Conservation (phyloP, 2,329 filamentous ascomycete genomes). For the Phoma sp. region DNA sequence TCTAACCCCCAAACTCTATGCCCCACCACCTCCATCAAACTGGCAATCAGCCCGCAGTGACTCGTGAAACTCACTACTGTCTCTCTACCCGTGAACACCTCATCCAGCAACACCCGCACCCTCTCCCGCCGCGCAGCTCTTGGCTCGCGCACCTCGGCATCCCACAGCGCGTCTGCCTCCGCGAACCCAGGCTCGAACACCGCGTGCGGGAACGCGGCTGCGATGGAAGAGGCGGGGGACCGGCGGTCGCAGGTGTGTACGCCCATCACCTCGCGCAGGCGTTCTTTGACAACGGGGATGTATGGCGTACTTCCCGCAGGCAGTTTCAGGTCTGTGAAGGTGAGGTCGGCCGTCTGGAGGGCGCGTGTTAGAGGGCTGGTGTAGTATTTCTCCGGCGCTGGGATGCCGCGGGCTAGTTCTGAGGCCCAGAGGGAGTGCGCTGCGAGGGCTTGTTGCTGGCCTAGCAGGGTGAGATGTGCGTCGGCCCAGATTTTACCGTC, state of each 20-base stretch:
- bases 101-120: constrained; percentile 53
- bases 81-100: constrained; percentile 58
- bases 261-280: constrained; percentile 69
- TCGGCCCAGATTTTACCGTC: constrained; percentile 68
- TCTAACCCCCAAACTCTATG: constrained; percentile 66
- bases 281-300: constrained; percentile 66
- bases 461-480: constrained; percentile 64
- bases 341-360: constrained; percentile 66
- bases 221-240: constrained; percentile 59
- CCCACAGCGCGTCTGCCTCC: constrained; percentile 63
- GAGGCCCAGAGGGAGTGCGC: constrained; percentile 65
- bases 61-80: constrained; percentile 60
- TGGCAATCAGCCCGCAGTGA: constrained; percentile 65
- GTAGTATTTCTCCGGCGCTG: constrained; percentile 69
- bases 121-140: constrained; percentile 30
- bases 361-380: constrained; percentile 69
- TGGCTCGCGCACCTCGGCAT: constrained; percentile 46
- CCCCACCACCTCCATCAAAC: constrained; percentile 61
- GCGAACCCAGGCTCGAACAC: constrained; percentile 65
- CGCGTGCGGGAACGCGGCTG: constrained; percentile 57
- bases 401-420: constrained; percentile 61
- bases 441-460: constrained; percentile 64
- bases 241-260: constrained; percentile 73
- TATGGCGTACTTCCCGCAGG: constrained; percentile 57
- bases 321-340: constrained; percentile 62